Evolutionary conservation across 768 basidiomycete species (phyloP).

Genomic region (Tulasnella sp.): DNA sequence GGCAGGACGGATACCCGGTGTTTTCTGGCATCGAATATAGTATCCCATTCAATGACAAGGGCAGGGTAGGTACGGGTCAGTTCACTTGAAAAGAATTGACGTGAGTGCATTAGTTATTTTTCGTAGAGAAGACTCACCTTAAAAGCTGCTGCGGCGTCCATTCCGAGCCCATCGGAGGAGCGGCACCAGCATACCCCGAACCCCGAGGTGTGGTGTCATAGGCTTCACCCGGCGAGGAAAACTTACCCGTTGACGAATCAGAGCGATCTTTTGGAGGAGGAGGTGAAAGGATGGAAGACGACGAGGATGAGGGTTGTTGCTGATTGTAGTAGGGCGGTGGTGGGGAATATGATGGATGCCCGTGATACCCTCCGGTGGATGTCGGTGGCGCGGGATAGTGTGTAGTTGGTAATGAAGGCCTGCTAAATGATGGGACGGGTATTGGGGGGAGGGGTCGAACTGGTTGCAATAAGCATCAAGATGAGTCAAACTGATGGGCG

Average conservation of each 20-base stretch:
- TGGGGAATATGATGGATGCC: not conserved
- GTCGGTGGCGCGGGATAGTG: not conserved
- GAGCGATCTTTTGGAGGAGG: not conserved
- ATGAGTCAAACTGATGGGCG: not conserved
- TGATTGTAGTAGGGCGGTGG: not conserved
- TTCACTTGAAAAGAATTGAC: not conserved
- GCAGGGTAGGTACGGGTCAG: not conserved
- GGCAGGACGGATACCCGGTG: constrained; percentile 5
- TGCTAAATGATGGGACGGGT: not conserved
- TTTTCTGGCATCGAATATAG: not conserved
- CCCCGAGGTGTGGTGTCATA: not conserved
- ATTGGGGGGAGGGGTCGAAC: not conserved
- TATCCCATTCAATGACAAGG: not conserved
- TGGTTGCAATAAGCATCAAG: not conserved
- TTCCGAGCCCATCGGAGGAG: not conserved
- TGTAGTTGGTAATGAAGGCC: not conserved
- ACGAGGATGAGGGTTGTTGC: not conserved
- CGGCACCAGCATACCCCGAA: not conserved
- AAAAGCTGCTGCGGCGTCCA: not conserved
- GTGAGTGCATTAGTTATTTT: not conserved
- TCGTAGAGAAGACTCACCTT: not conserved
- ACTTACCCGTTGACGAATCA: not conserved
- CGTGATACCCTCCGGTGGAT: not conserved
- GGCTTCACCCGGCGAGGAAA: not conserved
- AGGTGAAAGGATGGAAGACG: not conserved